phyloP scores from a whole-genome alignment of 2,329 filamentous ascomycete genomes.

The Clonostachys sp. region DNA sequence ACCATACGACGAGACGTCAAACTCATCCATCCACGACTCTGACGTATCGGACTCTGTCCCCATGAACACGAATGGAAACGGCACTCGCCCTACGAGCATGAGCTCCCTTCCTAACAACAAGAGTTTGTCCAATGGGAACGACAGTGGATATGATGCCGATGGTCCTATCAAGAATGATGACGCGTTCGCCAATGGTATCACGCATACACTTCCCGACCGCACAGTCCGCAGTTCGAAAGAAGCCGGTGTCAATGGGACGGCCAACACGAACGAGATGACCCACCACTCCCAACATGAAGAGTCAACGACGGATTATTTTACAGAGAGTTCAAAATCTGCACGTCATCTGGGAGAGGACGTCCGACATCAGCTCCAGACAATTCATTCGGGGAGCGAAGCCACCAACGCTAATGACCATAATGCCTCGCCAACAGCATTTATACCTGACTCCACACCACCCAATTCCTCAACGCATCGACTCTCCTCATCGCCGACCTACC shows the following conservation, averaged over 20 bases:
- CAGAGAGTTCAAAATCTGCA: not conserved
- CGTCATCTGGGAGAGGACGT: constrained; percentile 4
- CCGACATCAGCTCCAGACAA: constrained; percentile 1
- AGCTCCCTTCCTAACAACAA: constrained; percentile 55
- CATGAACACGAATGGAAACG: constrained; percentile 32
- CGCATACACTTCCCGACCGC: constrained; percentile 19
- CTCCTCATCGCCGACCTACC: constrained; percentile 59
- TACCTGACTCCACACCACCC: not conserved
- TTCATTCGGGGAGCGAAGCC: constrained; percentile 3
- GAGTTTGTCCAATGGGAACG: constrained; percentile 27
- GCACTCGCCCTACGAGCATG: constrained; percentile 46
- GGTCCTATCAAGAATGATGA: constrained; percentile 8
- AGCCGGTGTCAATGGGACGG: constrained; percentile 11
- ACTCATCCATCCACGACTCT: constrained; percentile 48
- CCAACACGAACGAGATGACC: not conserved
- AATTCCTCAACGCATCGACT: constrained; percentile 47
- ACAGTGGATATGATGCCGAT: constrained; percentile 5
- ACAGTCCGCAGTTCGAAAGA: constrained; percentile 11
- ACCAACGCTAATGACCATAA: constrained; percentile 1
- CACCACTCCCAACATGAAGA: not conserved
- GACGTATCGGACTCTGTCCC: constrained; percentile 40
- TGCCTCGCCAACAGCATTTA: not conserved
- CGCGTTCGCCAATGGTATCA: constrained; percentile 15
- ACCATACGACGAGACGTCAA: constrained; percentile 50
- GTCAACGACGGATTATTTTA: not conserved